Evolutionary conservation across 2,329 filamentous ascomycete species (phyloP), one percentile per base, ranked within the genome.

Genomic region (Alternaria tenuissima): DNA sequence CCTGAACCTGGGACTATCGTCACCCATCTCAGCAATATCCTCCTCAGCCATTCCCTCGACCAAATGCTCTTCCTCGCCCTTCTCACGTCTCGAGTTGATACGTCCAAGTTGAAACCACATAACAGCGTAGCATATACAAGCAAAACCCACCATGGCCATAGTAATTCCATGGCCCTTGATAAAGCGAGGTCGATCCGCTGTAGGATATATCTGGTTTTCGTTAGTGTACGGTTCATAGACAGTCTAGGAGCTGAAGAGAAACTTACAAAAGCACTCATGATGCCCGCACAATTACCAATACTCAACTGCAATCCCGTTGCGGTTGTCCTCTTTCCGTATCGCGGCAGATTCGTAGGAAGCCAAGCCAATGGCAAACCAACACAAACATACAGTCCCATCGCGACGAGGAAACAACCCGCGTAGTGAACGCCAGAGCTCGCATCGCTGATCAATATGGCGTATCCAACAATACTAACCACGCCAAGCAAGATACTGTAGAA

Each of bases 331-430:
- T 93, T 94, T 9, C 90, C 91, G 66, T 93, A 94, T 7, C 91
- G 83, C 1, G 91, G 91, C 16, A 86, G 84, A 61, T 93, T 93
- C 18, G 85, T 88, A 0, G 89, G 85, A 39, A 89, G 63, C 86
- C 86, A 87, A 3, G 85, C 84, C 8, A 87, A 76, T 5, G 84
- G 84, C 20, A 88, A 70, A 1, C 85, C 85, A 12, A 87, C 84
- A 7, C 79, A 78, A 14, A 87, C 83, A 66, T 94, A 94, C 3
- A 94, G 74, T 0, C 91, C 91, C 61, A 88, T 84, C 0, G 91
- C 91, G 0, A 93, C 86, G n/a, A 94, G 79, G 75, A 93, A 90
- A 62, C 90, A 93, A 2, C 87, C 91, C 65, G 91, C 90, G 70
- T 93, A 94, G 66, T 90, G 89, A 7, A 88, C 90, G 0, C 86